phyloP scores from a whole-genome alignment of 1,139 yeast genomes.

The Protomyces lactucae-debilis region DNA sequence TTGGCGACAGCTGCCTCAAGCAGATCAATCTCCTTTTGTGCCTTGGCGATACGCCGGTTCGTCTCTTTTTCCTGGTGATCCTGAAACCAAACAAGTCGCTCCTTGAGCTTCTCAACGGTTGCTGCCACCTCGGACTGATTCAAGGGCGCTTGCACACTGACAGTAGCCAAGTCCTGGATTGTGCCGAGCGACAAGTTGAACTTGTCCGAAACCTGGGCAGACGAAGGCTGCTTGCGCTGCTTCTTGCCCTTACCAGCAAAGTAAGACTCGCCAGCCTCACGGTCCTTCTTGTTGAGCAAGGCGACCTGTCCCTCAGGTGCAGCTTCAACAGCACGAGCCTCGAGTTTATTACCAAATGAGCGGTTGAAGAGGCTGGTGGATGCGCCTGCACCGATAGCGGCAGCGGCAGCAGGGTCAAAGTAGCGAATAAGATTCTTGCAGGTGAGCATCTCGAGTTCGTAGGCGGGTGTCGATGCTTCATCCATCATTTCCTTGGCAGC shows the following conservation, averaged over 20 bases:
- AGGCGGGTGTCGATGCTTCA: constrained; percentile 76
- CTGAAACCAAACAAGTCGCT: constrained; percentile 65
- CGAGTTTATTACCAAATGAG: constrained; percentile 30
- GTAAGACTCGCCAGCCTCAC: constrained; percentile 53
- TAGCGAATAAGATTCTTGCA: constrained; percentile 66
- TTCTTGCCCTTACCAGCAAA: constrained; percentile 53
- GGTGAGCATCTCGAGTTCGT: constrained; percentile 64
- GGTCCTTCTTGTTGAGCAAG: constrained; percentile 49
- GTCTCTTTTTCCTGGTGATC: constrained; percentile 80
- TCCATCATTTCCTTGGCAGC: constrained; percentile 56
- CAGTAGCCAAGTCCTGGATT: constrained; percentile 69
- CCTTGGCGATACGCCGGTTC: constrained; percentile 42
- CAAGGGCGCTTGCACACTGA: constrained; percentile 76
- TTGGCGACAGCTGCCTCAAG: constrained; percentile 26
- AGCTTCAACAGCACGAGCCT: constrained; percentile 39
- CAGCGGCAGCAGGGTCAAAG: constrained; percentile 76
- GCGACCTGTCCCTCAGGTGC: constrained; percentile 37
- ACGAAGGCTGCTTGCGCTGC: constrained; percentile 41
- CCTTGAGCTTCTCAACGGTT: constrained; percentile 64
- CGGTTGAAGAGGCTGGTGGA: constrained; percentile 25
- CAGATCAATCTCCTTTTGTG: constrained; percentile 34
- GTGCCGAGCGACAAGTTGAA: constrained; percentile 77
- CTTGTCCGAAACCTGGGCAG: constrained; percentile 41
- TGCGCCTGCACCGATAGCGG: constrained; percentile 37
- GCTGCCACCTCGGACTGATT: constrained; percentile 65